Evolutionary conservation across 2,329 filamentous ascomycete species (phyloP).

Genomic region (Decorospora gaudefroyi): DNA sequence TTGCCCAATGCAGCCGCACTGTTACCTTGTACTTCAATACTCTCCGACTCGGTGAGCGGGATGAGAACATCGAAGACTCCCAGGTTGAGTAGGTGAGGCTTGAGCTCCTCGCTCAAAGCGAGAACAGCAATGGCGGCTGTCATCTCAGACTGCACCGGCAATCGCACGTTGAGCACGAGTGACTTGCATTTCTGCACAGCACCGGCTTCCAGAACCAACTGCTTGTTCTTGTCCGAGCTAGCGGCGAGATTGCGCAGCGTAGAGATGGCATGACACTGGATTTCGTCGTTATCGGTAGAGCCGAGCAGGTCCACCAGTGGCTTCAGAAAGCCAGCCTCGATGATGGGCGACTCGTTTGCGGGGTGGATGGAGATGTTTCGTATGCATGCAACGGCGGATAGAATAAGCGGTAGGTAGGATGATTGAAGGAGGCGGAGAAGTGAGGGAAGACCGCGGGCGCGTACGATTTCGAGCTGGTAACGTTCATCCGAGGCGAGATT

Average conservation of each 20-base stretch:
- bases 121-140: constrained; percentile 98
- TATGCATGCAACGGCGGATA: constrained; percentile 96
- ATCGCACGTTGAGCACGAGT: constrained; percentile 86
- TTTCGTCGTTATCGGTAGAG: constrained; percentile 96
- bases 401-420: constrained; percentile 91
- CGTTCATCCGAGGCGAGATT: constrained; percentile 98
- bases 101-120: constrained; percentile 92
- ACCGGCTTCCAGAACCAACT: constrained; percentile 92
- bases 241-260: constrained; percentile 93
- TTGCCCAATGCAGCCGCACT: constrained; percentile 95
- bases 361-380: constrained; percentile 99
- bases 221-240: constrained; percentile 97
- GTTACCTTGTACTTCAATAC: constrained; percentile 97
- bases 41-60: constrained; percentile 89
- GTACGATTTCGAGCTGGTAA: constrained; percentile 96
- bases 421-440: constrained; percentile 90
- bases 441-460: constrained; percentile 80
- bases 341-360: constrained; percentile 96
- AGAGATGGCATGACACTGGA: constrained; percentile 97
- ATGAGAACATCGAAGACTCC: constrained; percentile 97
- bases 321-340: constrained; percentile 93
- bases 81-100: constrained; percentile 84
- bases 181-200: constrained; percentile 99
- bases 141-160: constrained; percentile 98
- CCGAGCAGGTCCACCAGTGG: constrained; percentile 92